Conservation (phyloP, 352 stramenopile genomes). For the Globisporangium abappressorium region DNA sequence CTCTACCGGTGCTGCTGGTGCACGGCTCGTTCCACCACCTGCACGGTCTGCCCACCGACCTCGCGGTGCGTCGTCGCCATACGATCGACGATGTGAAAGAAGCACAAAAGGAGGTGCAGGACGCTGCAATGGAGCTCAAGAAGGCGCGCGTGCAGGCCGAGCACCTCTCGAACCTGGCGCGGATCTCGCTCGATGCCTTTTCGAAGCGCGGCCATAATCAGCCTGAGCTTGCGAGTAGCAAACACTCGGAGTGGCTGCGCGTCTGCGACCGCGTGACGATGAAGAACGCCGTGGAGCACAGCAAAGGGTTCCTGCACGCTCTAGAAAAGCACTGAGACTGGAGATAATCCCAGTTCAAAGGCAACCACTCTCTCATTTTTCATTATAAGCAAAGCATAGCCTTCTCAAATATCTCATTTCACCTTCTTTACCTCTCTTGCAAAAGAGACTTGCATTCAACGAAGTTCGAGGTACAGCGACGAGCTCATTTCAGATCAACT, state of each 20-base stretch:
- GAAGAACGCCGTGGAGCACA: constrained; percentile 66
- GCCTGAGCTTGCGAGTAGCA: constrained; percentile 6
- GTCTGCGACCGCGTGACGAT: constrained; percentile 64
- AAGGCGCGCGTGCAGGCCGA: constrained; percentile 71
- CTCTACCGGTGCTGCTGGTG: constrained; percentile 47
- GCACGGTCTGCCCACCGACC: constrained; percentile 42
- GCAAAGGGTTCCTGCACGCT: constrained; percentile 45
- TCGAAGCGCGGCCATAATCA: constrained; percentile 24
- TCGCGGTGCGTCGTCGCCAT: constrained; percentile 64
- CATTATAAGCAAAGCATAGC: neutral
- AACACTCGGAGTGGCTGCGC: constrained; percentile 52
- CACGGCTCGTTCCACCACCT: constrained; percentile 13
- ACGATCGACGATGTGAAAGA: constrained; percentile 80
- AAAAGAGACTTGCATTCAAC: neutral
- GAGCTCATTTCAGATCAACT: neutral
- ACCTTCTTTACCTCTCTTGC: neutral
- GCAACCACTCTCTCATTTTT: neutral
- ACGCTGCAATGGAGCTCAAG: constrained; percentile 68
- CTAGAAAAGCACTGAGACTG: constrained; percentile 18
- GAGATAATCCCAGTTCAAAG: neutral
- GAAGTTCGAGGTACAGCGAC: neutral
- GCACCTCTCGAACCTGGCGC: constrained; percentile 68
- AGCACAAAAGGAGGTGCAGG: constrained; percentile 65
- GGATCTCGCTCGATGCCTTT: constrained; percentile 63
- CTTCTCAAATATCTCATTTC: neutral